Conservation (phyloP, 75 land plant genomes). For the Picea glauca region DNA sequence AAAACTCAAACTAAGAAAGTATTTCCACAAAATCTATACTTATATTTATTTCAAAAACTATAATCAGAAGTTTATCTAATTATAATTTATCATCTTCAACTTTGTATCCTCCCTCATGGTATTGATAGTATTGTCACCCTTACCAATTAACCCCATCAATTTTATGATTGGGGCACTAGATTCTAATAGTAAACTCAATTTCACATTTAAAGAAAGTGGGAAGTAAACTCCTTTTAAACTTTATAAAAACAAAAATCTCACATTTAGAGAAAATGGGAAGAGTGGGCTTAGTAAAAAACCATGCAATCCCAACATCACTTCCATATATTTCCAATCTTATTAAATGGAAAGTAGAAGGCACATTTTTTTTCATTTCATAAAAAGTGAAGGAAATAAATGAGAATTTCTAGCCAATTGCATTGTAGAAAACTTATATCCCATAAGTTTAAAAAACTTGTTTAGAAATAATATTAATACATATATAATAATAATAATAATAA, state of each 20-base stretch:
- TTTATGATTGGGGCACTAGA: conserved; percentile 78
- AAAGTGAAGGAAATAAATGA: no score
- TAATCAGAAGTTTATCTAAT: conserved; percentile 72
- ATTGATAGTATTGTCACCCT: conserved; percentile 77
- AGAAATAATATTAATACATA: no score
- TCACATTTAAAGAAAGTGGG: conserved; percentile 8
- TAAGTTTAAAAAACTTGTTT: no score
- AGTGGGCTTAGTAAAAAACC: conserved; percentile 36
- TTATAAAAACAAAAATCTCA: no score
- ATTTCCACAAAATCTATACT: neutral
- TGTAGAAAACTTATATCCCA: no score
- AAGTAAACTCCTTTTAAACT: no score
- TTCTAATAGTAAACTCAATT: conserved; percentile 51
- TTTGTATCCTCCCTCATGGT: conserved; percentile 69
- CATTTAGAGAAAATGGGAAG: conserved; percentile 16
- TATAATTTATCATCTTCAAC: conserved; percentile 63
- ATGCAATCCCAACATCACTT: conserved; percentile 31
- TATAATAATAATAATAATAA: no score
- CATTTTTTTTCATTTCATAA: no score
- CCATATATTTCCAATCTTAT: conserved; percentile 46
- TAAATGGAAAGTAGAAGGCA: conserved; percentile 15
- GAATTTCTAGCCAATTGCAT: no score
- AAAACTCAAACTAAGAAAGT: neutral
- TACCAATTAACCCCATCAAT: conserved; percentile 95
- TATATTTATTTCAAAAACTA: conserved; percentile 70